Percentiles rank a stretch among this genome's conserved stretches.
These are phyloP conservation scores for Bothriochloa decipiens DNA, from an alignment of 176 grass and related monocot species.

Conservation along the genomic window DNA sequence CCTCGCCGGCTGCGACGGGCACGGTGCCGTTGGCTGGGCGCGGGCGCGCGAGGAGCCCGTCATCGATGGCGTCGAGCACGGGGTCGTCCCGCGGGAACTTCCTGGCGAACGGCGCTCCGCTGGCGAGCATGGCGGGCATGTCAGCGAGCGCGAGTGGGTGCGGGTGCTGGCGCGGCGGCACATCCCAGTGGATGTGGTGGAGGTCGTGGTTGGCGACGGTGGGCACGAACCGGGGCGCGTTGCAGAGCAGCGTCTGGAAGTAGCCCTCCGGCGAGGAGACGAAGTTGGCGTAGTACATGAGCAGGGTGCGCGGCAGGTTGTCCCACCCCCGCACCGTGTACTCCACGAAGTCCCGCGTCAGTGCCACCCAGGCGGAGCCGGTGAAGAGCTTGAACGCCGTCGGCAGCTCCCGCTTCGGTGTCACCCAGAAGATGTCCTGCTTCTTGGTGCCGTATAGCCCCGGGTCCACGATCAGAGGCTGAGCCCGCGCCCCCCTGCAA, in stretches of 20 bases:
- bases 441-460: slow-evolving; percentile 69
- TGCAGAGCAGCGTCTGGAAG: slow-evolving; percentile 96
- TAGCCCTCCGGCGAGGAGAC: slow-evolving; percentile 92
- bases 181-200: slow-evolving; percentile 92
- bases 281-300: slow-evolving; percentile 99
- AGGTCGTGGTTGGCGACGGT: slow-evolving; percentile 94
- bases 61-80: slow-evolving; percentile 61
- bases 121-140: slow-evolving; percentile 49
- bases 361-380: slow-evolving; percentile 84
- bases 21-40: neutral
- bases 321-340: slow-evolving; percentile 96
- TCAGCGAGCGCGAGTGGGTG: slow-evolving; percentile 60
- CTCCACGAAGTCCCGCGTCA: slow-evolving; percentile 73
- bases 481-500: slow-evolving; percentile 56
- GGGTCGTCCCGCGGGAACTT: slow-evolving; percentile 63
- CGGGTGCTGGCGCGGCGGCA: slow-evolving; percentile 86
- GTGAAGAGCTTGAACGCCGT: slow-evolving; percentile 89
- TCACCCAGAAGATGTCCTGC: slow-evolving; percentile 73
- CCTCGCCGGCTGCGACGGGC: neutral
- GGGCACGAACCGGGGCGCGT: slow-evolving; percentile 58
- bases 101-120: slow-evolving; percentile 58
- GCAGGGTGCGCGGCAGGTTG: slow-evolving; percentile 86
- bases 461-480: slow-evolving; percentile 78
- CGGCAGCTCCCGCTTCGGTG: slow-evolving; percentile 57
- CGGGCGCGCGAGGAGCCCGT: slow-evolving; percentile 41